Percentiles rank a stretch among this genome's conserved stretches.
Evolutionary conservation across 306 rosid species (phyloP).

Genomic region (Macrotyloma uniflorum): DNA sequence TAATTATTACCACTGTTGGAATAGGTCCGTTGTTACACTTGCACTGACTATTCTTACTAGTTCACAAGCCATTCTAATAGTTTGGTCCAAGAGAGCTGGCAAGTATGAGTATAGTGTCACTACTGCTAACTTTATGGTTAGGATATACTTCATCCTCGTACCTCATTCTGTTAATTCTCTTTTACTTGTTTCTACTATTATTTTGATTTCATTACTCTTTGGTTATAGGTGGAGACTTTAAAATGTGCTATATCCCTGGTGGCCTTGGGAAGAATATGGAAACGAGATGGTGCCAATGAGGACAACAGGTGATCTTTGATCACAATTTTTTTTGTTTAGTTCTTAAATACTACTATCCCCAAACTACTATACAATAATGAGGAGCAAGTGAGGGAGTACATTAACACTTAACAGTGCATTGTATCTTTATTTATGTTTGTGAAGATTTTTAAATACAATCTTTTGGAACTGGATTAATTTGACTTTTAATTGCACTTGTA

Average conservation of each 20-base stretch:
- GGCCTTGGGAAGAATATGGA: conserved; percentile 74
- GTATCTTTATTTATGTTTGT: conserved; percentile 1
- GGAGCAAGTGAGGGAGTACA: conserved; percentile 28
- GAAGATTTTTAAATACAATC: conserved; percentile 3
- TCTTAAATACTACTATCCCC: background rate
- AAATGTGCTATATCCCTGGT: conserved; percentile 85
- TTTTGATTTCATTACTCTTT: conserved; percentile 29
- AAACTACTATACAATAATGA: background rate
- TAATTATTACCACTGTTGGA: conserved; percentile 2
- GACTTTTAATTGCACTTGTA: conserved; percentile 11
- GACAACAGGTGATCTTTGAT: conserved; percentile 67
- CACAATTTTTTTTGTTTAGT: background rate
- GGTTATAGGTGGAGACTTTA: conserved; percentile 78
- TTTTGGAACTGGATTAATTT: conserved; percentile 16
- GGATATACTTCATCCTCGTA: conserved; percentile 22
- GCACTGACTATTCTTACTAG: conserved; percentile 89
- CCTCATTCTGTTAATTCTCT: conserved; percentile 1
- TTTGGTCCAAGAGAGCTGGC: conserved; percentile 97
- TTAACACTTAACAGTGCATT: background rate
- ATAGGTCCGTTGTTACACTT: conserved; percentile 79
- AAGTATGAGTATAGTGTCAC: conserved; percentile 96
- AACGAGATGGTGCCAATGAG: conserved; percentile 78
- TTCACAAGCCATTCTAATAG: conserved; percentile 93
- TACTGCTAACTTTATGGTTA: conserved; percentile 88
- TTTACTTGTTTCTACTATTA: conserved; percentile 24